Conservation (phyloP, 345 rosid species). For the Capsella bursapastoris region DNA sequence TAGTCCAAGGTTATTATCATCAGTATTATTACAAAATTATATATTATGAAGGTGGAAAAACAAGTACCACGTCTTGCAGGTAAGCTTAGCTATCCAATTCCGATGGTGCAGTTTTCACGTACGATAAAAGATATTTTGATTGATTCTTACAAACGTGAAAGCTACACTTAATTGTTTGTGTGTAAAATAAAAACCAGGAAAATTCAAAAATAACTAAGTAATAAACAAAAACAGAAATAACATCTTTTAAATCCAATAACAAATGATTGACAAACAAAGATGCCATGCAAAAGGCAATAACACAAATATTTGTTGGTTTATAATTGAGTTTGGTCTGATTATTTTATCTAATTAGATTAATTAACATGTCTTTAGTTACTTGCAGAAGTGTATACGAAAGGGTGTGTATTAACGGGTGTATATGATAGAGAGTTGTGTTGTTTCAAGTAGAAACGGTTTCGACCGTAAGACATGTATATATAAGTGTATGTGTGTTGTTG, state of each 20-base stretch:
- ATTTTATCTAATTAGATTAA: no score
- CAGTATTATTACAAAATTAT: not conserved
- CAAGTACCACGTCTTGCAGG: constrained; percentile 32
- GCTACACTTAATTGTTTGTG: not conserved
- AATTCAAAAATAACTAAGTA: not conserved
- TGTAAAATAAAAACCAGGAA: not conserved
- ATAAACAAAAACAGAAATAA: no score
- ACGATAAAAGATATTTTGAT: constrained; percentile 20
- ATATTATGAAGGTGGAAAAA: constrained; percentile 21
- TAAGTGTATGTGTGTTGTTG: no score
- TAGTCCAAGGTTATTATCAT: no score
- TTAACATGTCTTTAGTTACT: no score
- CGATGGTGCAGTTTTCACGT: constrained; percentile 34
- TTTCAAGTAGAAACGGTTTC: no score
- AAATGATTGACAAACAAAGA: not conserved
- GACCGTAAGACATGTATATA: no score
- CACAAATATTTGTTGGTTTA: no score
- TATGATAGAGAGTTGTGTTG: no score
- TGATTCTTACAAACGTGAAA: not conserved
- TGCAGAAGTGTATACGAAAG: no score
- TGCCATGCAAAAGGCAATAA: constrained; percentile 19
- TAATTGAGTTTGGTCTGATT: no score
- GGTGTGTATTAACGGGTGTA: no score
- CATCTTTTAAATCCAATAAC: not conserved
- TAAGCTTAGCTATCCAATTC: constrained; percentile 37